Conservation (phyloP, 208 protist genomes). For the Crithidia expoeki region DNA sequence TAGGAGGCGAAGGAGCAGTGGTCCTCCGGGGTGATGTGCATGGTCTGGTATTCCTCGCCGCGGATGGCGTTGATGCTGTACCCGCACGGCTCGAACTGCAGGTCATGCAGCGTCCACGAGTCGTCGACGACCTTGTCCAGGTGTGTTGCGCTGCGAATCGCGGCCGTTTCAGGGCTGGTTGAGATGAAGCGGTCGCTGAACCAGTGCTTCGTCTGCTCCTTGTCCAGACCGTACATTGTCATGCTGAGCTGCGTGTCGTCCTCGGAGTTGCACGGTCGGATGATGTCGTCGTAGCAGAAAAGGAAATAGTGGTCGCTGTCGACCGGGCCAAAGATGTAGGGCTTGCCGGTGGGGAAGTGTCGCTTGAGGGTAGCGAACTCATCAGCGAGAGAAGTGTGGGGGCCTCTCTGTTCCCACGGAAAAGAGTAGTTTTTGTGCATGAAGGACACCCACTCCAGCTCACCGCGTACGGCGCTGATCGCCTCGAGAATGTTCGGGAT, state of each 20-base stretch:
- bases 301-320: constrained; percentile 94
- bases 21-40: constrained; percentile 95
- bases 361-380: constrained; percentile 82
- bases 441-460: constrained; percentile 91
- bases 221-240: constrained; percentile 92
- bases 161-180: constrained; percentile 66
- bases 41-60: constrained; percentile 91
- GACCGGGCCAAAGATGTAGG: constrained; percentile 91
- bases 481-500: constrained; percentile 82
- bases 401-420: constrained; percentile 89
- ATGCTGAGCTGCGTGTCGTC: constrained; percentile 87
- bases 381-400: constrained; percentile 81
- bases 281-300: constrained; percentile 90
- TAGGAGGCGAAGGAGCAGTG: constrained; percentile 94
- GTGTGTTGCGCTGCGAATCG: constrained; percentile 67
- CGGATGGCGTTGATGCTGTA: constrained; percentile 95
- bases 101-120: constrained; percentile 83
- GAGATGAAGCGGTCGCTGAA: constrained; percentile 79
- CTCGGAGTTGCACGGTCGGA: constrained; percentile 61
- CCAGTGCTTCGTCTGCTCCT: constrained; percentile 79
- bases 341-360: constrained; percentile 81
- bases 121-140: constrained; percentile 78
- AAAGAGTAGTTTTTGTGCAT: constrained; percentile 95
- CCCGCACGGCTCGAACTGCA: constrained; percentile 94
- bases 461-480: constrained; percentile 74